phyloP scores from a whole-genome alignment of 441 rosid genomes.

The Euphorbia corollata region DNA sequence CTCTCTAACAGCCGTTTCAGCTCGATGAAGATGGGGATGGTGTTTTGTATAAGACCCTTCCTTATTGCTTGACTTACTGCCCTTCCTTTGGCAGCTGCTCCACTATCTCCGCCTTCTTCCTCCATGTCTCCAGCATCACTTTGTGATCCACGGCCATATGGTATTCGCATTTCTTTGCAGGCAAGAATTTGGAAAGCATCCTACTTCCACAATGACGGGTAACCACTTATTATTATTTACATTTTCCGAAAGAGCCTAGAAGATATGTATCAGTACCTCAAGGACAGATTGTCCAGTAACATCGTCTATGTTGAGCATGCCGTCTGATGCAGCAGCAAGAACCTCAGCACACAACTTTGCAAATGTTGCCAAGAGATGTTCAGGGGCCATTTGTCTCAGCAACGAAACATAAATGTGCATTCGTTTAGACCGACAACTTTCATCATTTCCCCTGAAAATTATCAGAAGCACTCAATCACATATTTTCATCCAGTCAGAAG shows the following conservation, averaged over 20 bases:
- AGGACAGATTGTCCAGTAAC: constrained; percentile 71
- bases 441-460: constrained; percentile 68
- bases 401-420: constrained; percentile 73
- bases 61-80: constrained; percentile 83
- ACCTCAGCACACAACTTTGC: constrained; percentile 92
- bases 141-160: constrained; percentile 47
- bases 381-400: constrained; percentile 95
- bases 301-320: constrained; percentile 71
- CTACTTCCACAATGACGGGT: constrained; percentile 32
- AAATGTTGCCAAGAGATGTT: constrained; percentile 85
- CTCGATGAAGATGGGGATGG: constrained; percentile 92
- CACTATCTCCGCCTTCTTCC: constrained; percentile 40
- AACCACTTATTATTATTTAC: neutral
- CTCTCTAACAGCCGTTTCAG: constrained; percentile 79
- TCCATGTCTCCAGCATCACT: constrained; percentile 57
- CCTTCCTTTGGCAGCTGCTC: constrained; percentile 65
- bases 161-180: constrained; percentile 77
- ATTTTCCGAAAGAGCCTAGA: too few relatives aligned
- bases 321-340: constrained; percentile 92
- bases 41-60: constrained; percentile 83
- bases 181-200: constrained; percentile 81
- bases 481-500: constrained; percentile 5
- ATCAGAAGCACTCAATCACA: neutral
- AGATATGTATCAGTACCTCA: constrained; percentile 42
- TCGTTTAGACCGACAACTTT: constrained; percentile 64